Evolutionary conservation across 176 grass and related monocot genomes (phyloP).

Genomic region (Phoenix dactylifera): DNA sequence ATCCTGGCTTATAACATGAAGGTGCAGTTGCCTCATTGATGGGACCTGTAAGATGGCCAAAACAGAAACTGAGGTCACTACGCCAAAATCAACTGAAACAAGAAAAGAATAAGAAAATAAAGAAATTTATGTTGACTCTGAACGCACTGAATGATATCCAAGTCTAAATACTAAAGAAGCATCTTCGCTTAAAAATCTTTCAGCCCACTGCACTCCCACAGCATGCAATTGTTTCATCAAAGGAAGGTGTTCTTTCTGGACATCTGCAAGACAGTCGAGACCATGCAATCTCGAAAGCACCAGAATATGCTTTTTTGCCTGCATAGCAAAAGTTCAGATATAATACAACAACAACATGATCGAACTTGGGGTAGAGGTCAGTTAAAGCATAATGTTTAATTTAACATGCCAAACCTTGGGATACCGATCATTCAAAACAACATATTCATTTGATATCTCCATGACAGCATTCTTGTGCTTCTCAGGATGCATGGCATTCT

Average conservation of each 20-base stretch:
- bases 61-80: neutral
- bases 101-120: constrained; percentile 2
- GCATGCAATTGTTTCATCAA: constrained; percentile 72
- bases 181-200: constrained; percentile 59
- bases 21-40: constrained; percentile 88
- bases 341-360: no score
- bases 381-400: neutral
- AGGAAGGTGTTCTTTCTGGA: constrained; percentile 51
- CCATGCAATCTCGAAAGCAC: constrained; percentile 68
- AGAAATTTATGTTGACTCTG: neutral
- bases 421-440: constrained; percentile 77
- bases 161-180: constrained; percentile 65
- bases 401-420: constrained; percentile 49
- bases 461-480: constrained; percentile 66
- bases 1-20: constrained; percentile 95
- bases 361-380: no score
- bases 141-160: constrained; percentile 78
- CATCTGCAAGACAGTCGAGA: constrained; percentile 73
- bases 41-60: constrained; percentile 47
- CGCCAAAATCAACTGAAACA: neutral
- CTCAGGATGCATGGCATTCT: constrained; percentile 53
- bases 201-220: constrained; percentile 54
- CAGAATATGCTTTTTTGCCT: constrained; percentile 80
- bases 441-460: constrained; percentile 56
- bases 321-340: constrained; percentile 7